These are phyloP conservation scores for Vigna unguiculata DNA, from an alignment of 306 rosid species.

Conservation along the genomic window DNA sequence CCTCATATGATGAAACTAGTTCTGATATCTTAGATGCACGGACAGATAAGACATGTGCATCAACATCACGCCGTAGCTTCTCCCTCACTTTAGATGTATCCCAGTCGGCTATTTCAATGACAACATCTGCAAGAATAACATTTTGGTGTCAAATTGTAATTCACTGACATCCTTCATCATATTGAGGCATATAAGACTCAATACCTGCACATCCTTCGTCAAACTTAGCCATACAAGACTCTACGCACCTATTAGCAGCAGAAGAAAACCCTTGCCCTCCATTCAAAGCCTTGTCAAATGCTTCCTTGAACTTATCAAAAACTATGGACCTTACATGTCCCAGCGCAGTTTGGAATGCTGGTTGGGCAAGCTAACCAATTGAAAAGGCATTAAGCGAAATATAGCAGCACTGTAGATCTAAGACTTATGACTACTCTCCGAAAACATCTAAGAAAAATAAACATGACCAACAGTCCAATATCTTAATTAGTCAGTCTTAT, in stretches of 20 bases:
- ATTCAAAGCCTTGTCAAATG: constrained; percentile 80
- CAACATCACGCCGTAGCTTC: constrained; percentile 82
- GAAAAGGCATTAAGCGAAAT: constrained; percentile 34
- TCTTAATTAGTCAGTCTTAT: constrained; percentile 15
- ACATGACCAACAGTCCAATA: background rate
- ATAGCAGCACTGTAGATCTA: constrained; percentile 5
- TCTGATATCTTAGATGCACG: constrained; percentile 77
- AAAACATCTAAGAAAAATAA: constrained; percentile 12
- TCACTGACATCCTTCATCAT: constrained; percentile 74
- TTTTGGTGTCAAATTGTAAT: constrained; percentile 37
- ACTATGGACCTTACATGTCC: constrained; percentile 73
- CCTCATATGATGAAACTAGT: constrained; percentile 72
- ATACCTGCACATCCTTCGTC: constrained; percentile 84
- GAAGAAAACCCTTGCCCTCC: constrained; percentile 78
- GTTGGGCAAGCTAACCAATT: constrained; percentile 74
- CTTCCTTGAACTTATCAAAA: constrained; percentile 80
- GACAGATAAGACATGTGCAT: constrained; percentile 68
- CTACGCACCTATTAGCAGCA: constrained; percentile 60
- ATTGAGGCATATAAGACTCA: constrained; percentile 55
- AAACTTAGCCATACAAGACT: constrained; percentile 61
- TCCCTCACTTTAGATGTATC: constrained; percentile 84
- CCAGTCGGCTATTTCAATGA: constrained; percentile 74
- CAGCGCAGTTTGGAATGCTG: constrained; percentile 72
- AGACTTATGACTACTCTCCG: constrained; percentile 22
- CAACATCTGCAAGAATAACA: constrained; percentile 68